Evolutionary conservation across 1,284 basidiomycete genomes (phyloP).

Genomic region (Apiotrichum gamsii): DNA sequence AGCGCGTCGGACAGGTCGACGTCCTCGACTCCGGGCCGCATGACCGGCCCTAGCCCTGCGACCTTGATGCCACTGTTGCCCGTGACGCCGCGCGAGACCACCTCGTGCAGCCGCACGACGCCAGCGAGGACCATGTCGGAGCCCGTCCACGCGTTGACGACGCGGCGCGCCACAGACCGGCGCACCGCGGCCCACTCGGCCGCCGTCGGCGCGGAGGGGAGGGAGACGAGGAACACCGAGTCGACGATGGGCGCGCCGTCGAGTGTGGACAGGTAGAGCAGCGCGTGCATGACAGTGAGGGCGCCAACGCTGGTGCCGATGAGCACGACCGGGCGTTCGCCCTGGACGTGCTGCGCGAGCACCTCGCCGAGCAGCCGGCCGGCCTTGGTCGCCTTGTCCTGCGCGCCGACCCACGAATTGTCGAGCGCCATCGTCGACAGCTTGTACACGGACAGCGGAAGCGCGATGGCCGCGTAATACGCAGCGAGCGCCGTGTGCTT

Average conservation of each 20-base stretch:
- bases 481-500: conserved; percentile 53
- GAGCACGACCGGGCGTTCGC: conserved; percentile 52
- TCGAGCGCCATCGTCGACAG: conserved; percentile 45
- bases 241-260: conserved; percentile 50
- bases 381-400: conserved; percentile 51
- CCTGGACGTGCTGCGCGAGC: conserved; percentile 53
- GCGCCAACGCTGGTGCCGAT: conserved; percentile 55
- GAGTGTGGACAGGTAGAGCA: conserved; percentile 48
- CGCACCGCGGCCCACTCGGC: conserved; percentile 50
- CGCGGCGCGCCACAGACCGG: conserved; percentile 47
- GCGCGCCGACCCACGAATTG: conserved; percentile 48
- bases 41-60: conserved; percentile 46
- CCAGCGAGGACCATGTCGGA: conserved; percentile 53
- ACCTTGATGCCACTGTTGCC: conserved; percentile 42
- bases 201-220: conserved; percentile 49
- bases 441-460: conserved; percentile 49
- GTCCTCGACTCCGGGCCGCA: conserved; percentile 47
- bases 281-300: conserved; percentile 51
- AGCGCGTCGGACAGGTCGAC: conserved; percentile 46
- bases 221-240: conserved; percentile 50
- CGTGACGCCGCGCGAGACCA: conserved; percentile 47
- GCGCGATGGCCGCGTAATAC: conserved; percentile 52
- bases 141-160: conserved; percentile 51
- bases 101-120: conserved; percentile 51
- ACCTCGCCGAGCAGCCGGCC: conserved; percentile 54